Conservation (phyloP, 2,329 filamentous ascomycete species). For the Ophidiomyces ophidiicola region DNA sequence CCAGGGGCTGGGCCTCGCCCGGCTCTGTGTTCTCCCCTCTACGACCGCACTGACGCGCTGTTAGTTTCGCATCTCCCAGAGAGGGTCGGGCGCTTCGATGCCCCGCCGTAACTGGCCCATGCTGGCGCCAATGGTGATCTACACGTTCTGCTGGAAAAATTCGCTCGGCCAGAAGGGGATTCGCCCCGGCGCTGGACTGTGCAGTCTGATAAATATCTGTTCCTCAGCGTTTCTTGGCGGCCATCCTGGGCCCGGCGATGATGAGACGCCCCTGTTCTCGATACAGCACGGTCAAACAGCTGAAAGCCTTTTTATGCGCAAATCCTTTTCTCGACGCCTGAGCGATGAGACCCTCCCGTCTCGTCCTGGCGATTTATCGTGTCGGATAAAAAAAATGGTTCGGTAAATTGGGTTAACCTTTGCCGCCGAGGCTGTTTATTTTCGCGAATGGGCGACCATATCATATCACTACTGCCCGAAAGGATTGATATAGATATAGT, state of each 20-base stretch:
- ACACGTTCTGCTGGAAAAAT: not conserved
- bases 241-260: not conserved
- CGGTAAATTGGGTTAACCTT: too few species aligned
- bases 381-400: constrained; percentile 4
- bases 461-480: not conserved
- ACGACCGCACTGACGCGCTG: constrained; percentile 8
- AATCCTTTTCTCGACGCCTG: constrained; percentile 1
- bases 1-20: too few species aligned
- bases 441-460: constrained; percentile 1
- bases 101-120: constrained; percentile 4
- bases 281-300: constrained; percentile 3
- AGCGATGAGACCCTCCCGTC: constrained; percentile 9
- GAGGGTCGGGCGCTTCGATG: constrained; percentile 4
- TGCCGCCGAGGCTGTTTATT: constrained; percentile 10
- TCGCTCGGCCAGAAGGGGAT: not conserved
- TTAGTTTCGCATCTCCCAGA: constrained; percentile 8
- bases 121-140: constrained; percentile 6
- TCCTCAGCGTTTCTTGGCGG: constrained; percentile 5
- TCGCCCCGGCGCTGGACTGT: not conserved
- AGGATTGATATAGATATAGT: constrained; percentile 11
- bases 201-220: too few species aligned
- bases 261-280: constrained; percentile 9
- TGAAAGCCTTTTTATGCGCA: constrained; percentile 5
- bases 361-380: constrained; percentile 6
- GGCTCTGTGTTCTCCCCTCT: too few species aligned